Conservation (phyloP, 2,329 filamentous ascomycete species). For the Fusarium kyushuense region DNA sequence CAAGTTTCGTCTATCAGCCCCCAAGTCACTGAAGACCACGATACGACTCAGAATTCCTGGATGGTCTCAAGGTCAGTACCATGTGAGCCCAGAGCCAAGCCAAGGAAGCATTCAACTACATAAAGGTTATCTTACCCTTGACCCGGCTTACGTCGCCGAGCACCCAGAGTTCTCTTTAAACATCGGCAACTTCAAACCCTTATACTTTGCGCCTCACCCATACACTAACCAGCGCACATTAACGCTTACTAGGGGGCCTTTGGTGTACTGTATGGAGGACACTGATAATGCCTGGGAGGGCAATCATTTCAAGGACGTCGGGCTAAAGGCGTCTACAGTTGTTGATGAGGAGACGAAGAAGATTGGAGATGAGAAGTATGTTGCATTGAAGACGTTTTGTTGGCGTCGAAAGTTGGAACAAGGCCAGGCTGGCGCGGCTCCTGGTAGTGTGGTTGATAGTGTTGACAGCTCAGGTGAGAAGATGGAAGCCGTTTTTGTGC, state of each 20-base stretch:
- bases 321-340: background rate
- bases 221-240: constrained; percentile 67
- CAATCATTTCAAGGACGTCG: constrained; percentile 33
- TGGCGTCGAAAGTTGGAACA: background rate
- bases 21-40: constrained; percentile 45
- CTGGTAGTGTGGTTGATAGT: background rate
- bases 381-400: constrained; percentile 23
- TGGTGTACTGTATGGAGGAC: constrained; percentile 72
- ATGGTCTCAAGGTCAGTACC: constrained; percentile 58
- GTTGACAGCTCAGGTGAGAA: background rate
- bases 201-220: constrained; percentile 65
- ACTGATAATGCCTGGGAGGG: constrained; percentile 31
- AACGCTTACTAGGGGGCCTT: constrained; percentile 66
- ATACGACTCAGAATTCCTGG: constrained; percentile 66
- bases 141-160: constrained; percentile 54
- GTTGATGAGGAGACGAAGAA: constrained; percentile 13
- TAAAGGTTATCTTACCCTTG: constrained; percentile 63
- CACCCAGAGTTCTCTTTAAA: constrained; percentile 54
- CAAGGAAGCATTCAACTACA: constrained; percentile 29
- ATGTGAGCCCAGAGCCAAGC: constrained; percentile 52
- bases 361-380: constrained; percentile 15
- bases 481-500: constrained; percentile 8
- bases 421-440: background rate
- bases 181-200: constrained; percentile 60
- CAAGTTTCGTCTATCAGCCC: constrained; percentile 56